Evolutionary conservation across 2,329 filamentous ascomycete genomes (phyloP), one percentile per base, ranked within the genome.

Genomic region (Monosporascus sp.): DNA sequence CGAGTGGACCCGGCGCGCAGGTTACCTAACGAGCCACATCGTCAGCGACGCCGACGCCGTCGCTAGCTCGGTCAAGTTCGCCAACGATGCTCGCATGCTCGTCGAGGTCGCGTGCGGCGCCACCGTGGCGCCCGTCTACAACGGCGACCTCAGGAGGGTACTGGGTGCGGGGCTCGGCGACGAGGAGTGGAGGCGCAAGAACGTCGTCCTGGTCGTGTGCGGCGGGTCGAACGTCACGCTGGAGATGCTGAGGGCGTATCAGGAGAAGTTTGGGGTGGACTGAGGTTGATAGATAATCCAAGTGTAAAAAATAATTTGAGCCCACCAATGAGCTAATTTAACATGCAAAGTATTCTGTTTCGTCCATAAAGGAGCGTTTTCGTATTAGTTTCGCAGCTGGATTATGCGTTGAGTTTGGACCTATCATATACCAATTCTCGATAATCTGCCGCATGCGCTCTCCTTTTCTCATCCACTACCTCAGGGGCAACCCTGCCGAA

Each of bases 41-140:
- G 75, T 94, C 8, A 78, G 77, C 2, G 90, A 95, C 63, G 85
- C 84, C 3, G 89, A 94, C 64, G 92, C 93, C 0, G 90, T 89
- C 20, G 81, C 86, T 71, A 91, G 86, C 3, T 88, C 87, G 51
- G 84, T 87, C 63, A 77, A 82, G 24, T 85, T 97, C 57, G 86
- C 89, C 9, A 88, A 97, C 59, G 91, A 96, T 56, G 89, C 92
- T 62, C 76, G 88, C 26, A 73, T 93, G 53, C 75, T 96, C 53
- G 89, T 96, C 3, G 93, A 97, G 74, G 76, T 87, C 37, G 85
- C 91, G 0, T 97, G 93, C 68, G 91, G 92, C 1, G 91, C 93
- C 6, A 88, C 87, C 50, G 72, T 96, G 14, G 89, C 87, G 1
- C 68, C 82, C 3, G 84, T 78, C 54, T 91, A 90, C 63, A 81